These are phyloP conservation scores for Astrothelium macrocarpum DNA, from an alignment of 495 filamentous ascomycete genomes.

Conservation along the genomic window DNA sequence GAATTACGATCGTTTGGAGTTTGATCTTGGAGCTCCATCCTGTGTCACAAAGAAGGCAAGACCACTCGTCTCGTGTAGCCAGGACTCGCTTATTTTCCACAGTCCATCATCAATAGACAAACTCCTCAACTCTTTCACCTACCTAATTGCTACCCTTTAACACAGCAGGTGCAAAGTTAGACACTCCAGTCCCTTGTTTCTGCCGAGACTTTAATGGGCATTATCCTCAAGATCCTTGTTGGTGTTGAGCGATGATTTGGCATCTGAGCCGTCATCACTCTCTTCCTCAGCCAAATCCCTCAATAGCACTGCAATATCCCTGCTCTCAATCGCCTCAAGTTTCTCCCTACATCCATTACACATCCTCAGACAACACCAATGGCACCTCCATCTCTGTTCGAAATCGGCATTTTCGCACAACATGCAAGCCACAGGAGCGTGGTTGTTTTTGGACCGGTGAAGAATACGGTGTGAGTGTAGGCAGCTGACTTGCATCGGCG, in stretches of 20 bases:
- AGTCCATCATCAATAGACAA: too few species aligned
- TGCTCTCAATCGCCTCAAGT: not conserved
- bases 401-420: conserved; percentile 5
- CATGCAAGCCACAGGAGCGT: conserved; percentile 3
- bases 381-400: not conserved
- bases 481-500: not conserved
- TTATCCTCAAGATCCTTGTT: too few species aligned
- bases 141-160: too few species aligned
- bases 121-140: too few species aligned
- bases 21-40: too few species aligned
- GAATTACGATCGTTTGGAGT: not conserved
- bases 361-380: not conserved
- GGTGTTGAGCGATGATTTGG: not conserved
- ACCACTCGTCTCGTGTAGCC: too few species aligned
- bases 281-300: not conserved
- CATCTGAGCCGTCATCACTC: not conserved
- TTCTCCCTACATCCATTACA: not conserved
- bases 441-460: not conserved
- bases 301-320: not conserved
- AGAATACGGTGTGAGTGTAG: not conserved
- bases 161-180: too few species aligned
- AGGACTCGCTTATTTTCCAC: too few species aligned
- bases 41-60: too few species aligned
- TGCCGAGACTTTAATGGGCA: too few species aligned
- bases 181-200: too few species aligned